Percentiles rank a stretch among this genome's conserved stretches.
Conservation (phyloP, 2,329 filamentous ascomycete species). For the Trichoderma asperellum region DNA sequence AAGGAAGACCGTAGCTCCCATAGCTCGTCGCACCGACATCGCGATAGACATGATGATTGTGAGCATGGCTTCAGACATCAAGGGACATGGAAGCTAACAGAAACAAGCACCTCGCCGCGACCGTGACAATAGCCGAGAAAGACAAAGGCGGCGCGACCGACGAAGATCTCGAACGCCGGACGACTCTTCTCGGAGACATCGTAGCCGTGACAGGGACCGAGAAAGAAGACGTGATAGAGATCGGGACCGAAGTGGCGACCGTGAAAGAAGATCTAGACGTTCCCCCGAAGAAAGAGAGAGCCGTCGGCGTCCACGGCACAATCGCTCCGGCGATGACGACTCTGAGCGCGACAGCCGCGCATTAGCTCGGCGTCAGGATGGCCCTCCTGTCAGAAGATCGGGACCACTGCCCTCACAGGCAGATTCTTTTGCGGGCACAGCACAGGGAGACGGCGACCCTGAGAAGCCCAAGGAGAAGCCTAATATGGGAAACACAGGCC, state of each 20-base stretch:
- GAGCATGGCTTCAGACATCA: slow-evolving; percentile 29
- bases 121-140: slow-evolving; percentile 34
- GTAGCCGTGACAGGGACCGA: slow-evolving; percentile 23
- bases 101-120: slow-evolving; percentile 33
- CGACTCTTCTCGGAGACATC: slow-evolving; percentile 30
- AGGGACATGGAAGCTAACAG: slow-evolving; percentile 33
- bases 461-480: slow-evolving; percentile 78
- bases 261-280: slow-evolving; percentile 38
- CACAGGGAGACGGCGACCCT: slow-evolving; percentile 45
- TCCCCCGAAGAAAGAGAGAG: slow-evolving; percentile 42
- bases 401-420: slow-evolving; percentile 64
- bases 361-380: slow-evolving; percentile 31
- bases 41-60: slow-evolving; percentile 21
- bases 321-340: slow-evolving; percentile 30
- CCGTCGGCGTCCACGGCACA: slow-evolving; percentile 33
- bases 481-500: slow-evolving; percentile 80
- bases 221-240: slow-evolving; percentile 29
- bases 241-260: slow-evolving; percentile 36
- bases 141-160: slow-evolving; percentile 39
- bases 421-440: slow-evolving; percentile 63
- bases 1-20: slow-evolving; percentile 34
- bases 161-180: slow-evolving; percentile 42
- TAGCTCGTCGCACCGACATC: slow-evolving; percentile 27
- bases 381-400: slow-evolving; percentile 37
- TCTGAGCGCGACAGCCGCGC: slow-evolving; percentile 32